Percentiles rank a stretch among this genome's conserved stretches.
Conservation (phyloP, 2,329 filamentous ascomycete species). For the Neobulgaria alba region DNA sequence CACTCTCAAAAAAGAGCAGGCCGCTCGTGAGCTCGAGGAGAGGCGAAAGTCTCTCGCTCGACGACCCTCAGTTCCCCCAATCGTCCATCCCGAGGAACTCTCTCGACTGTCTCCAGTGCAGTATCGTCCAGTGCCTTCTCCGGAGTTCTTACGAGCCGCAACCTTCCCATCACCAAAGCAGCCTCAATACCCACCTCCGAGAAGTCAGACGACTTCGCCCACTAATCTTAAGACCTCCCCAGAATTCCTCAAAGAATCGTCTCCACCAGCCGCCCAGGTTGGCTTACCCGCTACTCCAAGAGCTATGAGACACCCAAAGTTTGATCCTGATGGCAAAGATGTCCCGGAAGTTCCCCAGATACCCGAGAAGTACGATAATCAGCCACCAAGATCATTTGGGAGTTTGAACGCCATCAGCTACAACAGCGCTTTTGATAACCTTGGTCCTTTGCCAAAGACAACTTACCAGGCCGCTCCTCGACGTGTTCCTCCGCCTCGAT, state of each 20-base stretch:
- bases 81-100: conserved; percentile 62
- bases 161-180: conserved; percentile 31
- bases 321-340: conserved; percentile 48
- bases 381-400: conserved; percentile 16
- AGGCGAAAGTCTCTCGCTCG: conserved; percentile 75
- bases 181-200: conserved; percentile 32
- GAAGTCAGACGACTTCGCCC: conserved; percentile 54
- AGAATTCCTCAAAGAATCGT: conserved; percentile 36
- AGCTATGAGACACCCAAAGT: conserved; percentile 75
- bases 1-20: conserved; percentile 61
- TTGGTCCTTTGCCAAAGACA: conserved; percentile 27
- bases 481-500: conserved; percentile 39
- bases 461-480: conserved; percentile 37
- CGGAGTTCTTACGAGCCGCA: conserved; percentile 18
- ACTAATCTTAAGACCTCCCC: conserved; percentile 21
- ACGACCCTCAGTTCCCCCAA: conserved; percentile 68
- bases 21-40: conserved; percentile 80
- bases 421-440: conserved; percentile 22
- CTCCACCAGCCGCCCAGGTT: conserved; percentile 43
- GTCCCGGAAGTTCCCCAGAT: conserved; percentile 50
- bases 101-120: conserved; percentile 27
- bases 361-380: conserved; percentile 35
- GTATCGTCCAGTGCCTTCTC: conserved; percentile 19
- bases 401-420: conserved; percentile 21
- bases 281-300: conserved; percentile 86